Evolutionary conservation across 2,329 filamentous ascomycete species (phyloP).

Genomic region (Verticillium tricorpus): DNA sequence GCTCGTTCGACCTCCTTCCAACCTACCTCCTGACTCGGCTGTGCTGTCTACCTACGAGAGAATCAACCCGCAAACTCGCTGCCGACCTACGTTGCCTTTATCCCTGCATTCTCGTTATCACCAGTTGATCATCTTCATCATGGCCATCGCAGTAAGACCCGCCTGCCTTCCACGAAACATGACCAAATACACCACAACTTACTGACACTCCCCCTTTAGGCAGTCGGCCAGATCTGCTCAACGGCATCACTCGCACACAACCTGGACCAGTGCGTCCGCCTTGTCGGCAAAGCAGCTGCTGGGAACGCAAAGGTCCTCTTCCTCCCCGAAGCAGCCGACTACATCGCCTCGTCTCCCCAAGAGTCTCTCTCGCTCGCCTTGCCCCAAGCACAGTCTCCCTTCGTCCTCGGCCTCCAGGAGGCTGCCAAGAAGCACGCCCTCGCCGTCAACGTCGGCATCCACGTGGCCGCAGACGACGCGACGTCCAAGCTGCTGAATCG

Average conservation of each 20-base stretch:
- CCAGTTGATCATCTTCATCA: conserved; percentile 4
- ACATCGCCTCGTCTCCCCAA: conserved; percentile 66
- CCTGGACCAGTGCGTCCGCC: conserved; percentile 67
- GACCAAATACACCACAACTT: not conserved
- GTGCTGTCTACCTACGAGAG: too few relatives aligned
- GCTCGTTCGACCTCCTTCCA: not conserved
- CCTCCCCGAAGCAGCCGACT: conserved; percentile 88
- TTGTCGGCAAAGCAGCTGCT: conserved; percentile 68
- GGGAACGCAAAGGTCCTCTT: conserved; percentile 83
- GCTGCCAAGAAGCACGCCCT: conserved; percentile 61
- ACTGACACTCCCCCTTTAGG: conserved; percentile 43
- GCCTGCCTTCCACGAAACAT: not conserved
- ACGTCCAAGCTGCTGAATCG: conserved; percentile 43
- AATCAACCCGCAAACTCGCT: too few relatives aligned
- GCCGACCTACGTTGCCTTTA: too few relatives aligned
- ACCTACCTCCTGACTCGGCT: too few relatives aligned
- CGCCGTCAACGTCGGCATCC: conserved; percentile 81
- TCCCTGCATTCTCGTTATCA: not conserved
- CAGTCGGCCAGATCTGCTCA: conserved; percentile 85
- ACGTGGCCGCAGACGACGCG: conserved; percentile 50
- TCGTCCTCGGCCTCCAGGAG: conserved; percentile 69
- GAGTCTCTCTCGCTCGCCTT: conserved; percentile 69
- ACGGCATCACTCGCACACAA: conserved; percentile 75
- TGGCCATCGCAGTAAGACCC: conserved; percentile 23
- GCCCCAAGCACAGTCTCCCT: conserved; percentile 61